Base-by-base conservation (phyloP, 805 yeast species). In the Barnettozyma californica region DNA sequence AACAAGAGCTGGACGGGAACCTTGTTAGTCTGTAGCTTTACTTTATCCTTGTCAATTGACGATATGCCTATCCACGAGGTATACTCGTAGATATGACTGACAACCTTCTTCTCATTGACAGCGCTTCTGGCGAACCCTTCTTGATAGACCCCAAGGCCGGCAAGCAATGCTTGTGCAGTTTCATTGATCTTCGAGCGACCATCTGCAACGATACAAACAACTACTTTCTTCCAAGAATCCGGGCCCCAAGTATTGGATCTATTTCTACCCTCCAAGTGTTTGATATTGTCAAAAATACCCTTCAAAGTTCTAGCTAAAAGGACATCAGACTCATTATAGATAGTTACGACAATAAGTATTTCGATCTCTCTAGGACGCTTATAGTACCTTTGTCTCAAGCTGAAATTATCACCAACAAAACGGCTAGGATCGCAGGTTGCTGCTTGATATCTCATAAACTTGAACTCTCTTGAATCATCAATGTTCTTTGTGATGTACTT, bases 81-180 rank as follows among this genome's bases (percentile, higher is more conserved):
- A 66, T 91, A 94, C 64, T 92, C 99, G 65, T 90, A 92, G 36
- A 92, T 77, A 67, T 92, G 99, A 41, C 95, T 84, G 35, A 80
- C 80, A 13, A 92, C 97, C 27, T 81, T 77, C 48, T 81, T 77
- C 48, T 84, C 92, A 63, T 90, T 89, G 58, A 94, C 89, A 61
- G 82, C 85, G 61, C 88, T 87, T 64, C 90, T 90, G 41, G 98
- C 97, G 67, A 90, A 89, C 0, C 97, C 97, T 52, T 90, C 97
- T 67, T 94, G 99, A 64, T 83, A 92, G 37, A 86, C 85, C 21
- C 99, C 99, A 46, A 92, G 65, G 2, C 96, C 87, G 13, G 94
- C 85, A 63, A 92, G 71, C 27, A 92, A 71, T 9, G 91, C 90
- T 60, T 83, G 78, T 0, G 97, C 78, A 43, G 91, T 75, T 41